Percentiles rank a stretch among this genome's conserved stretches.
Conservation (phyloP, 345 rosid species). For the Pugionium dolabratum region DNA sequence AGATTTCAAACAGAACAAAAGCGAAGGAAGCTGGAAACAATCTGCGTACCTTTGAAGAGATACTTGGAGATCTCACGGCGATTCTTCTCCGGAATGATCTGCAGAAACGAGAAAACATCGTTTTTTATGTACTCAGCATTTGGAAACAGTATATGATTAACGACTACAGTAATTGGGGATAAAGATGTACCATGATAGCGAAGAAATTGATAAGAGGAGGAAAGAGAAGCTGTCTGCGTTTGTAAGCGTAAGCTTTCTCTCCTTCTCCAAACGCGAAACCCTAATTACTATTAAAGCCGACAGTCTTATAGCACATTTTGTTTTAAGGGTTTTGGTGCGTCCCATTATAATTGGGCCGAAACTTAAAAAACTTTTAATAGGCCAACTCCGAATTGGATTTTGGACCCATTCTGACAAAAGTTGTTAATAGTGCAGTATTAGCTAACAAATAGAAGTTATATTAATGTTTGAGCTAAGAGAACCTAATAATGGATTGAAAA, state of each 20-base stretch:
- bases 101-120: neutral
- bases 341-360: neutral
- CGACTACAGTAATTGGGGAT: neutral
- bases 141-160: neutral
- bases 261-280: slow-evolving; percentile 24
- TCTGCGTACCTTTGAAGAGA: slow-evolving; percentile 54
- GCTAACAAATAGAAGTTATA: too few relatives aligned
- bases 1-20: neutral
- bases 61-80: slow-evolving; percentile 56
- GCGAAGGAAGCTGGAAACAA: neutral
- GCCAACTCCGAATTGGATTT: too few relatives aligned
- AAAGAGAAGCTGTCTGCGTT: slow-evolving; percentile 25
- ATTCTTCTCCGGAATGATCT: slow-evolving; percentile 44
- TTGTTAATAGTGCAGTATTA: too few relatives aligned
- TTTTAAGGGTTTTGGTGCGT: slow-evolving; percentile 27
- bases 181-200: slow-evolving; percentile 29
- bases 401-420: too few relatives aligned
- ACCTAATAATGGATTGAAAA: too few relatives aligned
- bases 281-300: neutral
- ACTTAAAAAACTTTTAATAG: too few relatives aligned
- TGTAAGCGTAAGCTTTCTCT: slow-evolving; percentile 9
- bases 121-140: neutral
- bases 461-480: too few relatives aligned
- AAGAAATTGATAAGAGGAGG: slow-evolving; percentile 21
- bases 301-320: slow-evolving; percentile 16